These are phyloP conservation scores for Ilyonectria mors-panacis DNA, from an alignment of 2,329 filamentous ascomycete species.

Conservation along the genomic window DNA sequence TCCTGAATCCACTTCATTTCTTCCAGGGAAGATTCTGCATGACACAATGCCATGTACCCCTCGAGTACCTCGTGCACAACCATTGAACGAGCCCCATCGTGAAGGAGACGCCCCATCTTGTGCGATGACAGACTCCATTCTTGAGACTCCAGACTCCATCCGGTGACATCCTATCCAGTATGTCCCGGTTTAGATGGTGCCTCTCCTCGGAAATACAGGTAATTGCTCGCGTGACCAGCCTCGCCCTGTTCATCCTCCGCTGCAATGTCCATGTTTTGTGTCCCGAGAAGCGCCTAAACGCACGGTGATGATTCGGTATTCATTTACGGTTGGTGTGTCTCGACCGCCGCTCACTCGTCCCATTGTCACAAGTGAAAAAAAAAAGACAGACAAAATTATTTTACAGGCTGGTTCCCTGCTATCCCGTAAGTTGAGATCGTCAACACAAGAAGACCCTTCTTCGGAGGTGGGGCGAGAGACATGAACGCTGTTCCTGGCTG, in stretches of 20 bases:
- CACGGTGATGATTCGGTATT: conserved; percentile 20
- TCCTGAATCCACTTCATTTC: conserved; percentile 11
- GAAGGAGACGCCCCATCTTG: conserved; percentile 1
- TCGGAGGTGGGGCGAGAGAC: not conserved
- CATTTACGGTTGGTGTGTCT: not conserved
- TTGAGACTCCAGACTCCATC: conserved; percentile 1
- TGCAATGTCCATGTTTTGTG: conserved; percentile 8
- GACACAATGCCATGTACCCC: conserved; percentile 23
- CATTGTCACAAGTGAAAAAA: not conserved
- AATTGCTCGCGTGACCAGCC: conserved; percentile 18
- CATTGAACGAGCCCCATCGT: conserved; percentile 13
- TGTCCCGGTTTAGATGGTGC: conserved; percentile 6
- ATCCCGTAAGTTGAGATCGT: conserved; percentile 4
- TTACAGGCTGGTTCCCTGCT: not conserved
- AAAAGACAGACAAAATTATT: not conserved
- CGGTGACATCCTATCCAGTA: conserved; percentile 9
- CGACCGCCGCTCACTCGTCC: not conserved
- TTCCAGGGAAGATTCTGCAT: conserved; percentile 14
- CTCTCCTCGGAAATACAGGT: not conserved
- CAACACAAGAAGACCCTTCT: conserved; percentile 10
- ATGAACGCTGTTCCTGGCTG: conserved; percentile 11
- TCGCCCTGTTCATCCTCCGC: not conserved
- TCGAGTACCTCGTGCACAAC: conserved; percentile 3
- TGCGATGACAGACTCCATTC: conserved; percentile 7
- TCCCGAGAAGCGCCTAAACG: not conserved